phyloP scores from a whole-genome alignment of 1,139 yeast genomes.

The Wickerhamomyces sp. region DNA sequence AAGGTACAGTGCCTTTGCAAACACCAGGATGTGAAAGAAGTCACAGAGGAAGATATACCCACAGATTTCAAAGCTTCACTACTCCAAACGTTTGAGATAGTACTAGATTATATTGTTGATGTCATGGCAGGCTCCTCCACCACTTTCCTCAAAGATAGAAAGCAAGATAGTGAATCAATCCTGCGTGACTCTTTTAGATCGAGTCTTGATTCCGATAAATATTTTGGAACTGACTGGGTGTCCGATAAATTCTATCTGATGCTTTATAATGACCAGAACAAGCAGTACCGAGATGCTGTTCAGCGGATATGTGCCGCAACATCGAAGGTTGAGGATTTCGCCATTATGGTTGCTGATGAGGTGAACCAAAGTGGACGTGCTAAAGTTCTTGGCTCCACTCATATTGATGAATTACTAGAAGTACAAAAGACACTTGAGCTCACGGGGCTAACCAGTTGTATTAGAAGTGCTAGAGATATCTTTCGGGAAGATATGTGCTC shows the following conservation, averaged over 20 bases:
- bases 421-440: slow-evolving; percentile 49
- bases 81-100: slow-evolving; percentile 42
- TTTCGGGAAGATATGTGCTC: slow-evolving; percentile 82
- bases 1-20: slow-evolving; percentile 48
- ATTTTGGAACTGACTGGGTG: slow-evolving; percentile 40
- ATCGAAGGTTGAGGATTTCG: slow-evolving; percentile 60
- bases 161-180: slow-evolving; percentile 13
- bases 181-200: slow-evolving; percentile 28
- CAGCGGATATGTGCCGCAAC: slow-evolving; percentile 63
- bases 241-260: slow-evolving; percentile 51
- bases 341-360: slow-evolving; percentile 64
- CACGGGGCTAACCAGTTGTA: slow-evolving; percentile 64
- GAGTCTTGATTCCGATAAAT: slow-evolving; percentile 31
- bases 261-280: slow-evolving; percentile 74
- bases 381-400: slow-evolving; percentile 52
- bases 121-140: slow-evolving; percentile 41
- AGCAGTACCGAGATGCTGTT: slow-evolving; percentile 71
- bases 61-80: slow-evolving; percentile 32
- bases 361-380: slow-evolving; percentile 69
- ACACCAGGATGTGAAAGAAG: slow-evolving; percentile 22
- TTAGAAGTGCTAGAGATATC: slow-evolving; percentile 62
- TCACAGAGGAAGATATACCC: slow-evolving; percentile 29
- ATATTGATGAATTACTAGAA: slow-evolving; percentile 44
- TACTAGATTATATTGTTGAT: slow-evolving; percentile 74
- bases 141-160: slow-evolving; percentile 14